A percentile compares a stretch with the other conserved stretches of the same genome.
phyloP scores from a whole-genome alignment of 2,329 filamentous ascomycete genomes.

The Pseudopithomyces maydicus region DNA sequence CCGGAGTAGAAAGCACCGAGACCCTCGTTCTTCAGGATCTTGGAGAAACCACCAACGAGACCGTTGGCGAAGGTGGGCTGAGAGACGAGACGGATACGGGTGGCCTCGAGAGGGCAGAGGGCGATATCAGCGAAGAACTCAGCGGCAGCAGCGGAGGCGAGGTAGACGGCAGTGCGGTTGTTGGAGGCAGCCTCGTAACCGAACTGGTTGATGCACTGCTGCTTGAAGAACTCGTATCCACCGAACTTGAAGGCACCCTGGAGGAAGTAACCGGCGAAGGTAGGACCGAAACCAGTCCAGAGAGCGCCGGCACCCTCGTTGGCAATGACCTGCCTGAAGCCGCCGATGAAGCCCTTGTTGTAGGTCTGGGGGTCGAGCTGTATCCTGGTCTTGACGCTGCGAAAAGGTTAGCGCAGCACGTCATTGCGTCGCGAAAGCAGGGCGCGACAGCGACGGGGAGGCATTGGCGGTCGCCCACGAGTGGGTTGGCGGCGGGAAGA shows the following conservation, averaged over 20 bases:
- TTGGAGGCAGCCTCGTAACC: conserved; percentile 71
- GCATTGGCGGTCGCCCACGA: conserved; percentile 30
- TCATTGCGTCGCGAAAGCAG: conserved; percentile 4
- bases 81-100: conserved; percentile 90
- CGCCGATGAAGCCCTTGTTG: conserved; percentile 85
- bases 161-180: conserved; percentile 82
- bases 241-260: conserved; percentile 94
- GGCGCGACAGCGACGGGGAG: conserved; percentile 14
- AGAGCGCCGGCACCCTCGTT: conserved; percentile 84
- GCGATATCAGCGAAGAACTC: conserved; percentile 77
- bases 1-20: conserved; percentile 87
- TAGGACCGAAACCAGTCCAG: conserved; percentile 83
- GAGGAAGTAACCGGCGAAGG: conserved; percentile 89
- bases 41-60: conserved; percentile 77
- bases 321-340: conserved; percentile 80
- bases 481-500: conserved; percentile 37
- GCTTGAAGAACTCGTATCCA: conserved; percentile 96
- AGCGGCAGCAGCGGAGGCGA: conserved; percentile 65
- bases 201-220: conserved; percentile 80
- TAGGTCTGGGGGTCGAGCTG: conserved; percentile 89
- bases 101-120: conserved; percentile 90
- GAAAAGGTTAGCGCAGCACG: conserved; percentile 26
- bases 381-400: conserved; percentile 91
- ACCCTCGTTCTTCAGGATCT: conserved; percentile 84
- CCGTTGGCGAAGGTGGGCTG: conserved; percentile 84